A percentile compares a stretch with the other conserved stretches of the same genome.
phyloP scores from a whole-genome alignment of 495 filamentous ascomycete genomes.

The Aspergillus indologenus region DNA sequence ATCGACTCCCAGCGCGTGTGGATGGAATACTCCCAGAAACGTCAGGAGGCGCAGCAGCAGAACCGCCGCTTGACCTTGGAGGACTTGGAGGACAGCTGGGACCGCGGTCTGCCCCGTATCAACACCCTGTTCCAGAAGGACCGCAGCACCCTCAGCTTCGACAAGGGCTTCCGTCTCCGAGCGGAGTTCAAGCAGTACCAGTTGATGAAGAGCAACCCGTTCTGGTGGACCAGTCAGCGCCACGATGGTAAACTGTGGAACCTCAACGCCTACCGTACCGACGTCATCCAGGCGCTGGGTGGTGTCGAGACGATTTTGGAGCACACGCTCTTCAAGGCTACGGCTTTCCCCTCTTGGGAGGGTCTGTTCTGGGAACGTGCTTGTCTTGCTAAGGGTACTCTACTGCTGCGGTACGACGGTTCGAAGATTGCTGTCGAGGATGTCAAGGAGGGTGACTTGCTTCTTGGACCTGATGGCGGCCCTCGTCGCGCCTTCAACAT shows the following conservation, averaged over 20 bases:
- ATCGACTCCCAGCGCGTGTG: constrained; percentile 98
- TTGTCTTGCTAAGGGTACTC: constrained; percentile 43
- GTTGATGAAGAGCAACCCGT: constrained; percentile 98
- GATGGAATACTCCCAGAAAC: constrained; percentile 99
- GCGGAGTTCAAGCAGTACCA: constrained; percentile 99
- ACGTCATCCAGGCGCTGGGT: constrained; percentile 97
- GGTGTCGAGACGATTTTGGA: constrained; percentile 99
- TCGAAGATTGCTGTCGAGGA: constrained; percentile 43
- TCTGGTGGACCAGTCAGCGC: constrained; percentile 98
- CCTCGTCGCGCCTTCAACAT: constrained; percentile 49
- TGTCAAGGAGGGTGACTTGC: constrained; percentile 45
- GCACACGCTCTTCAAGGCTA: constrained; percentile 97
- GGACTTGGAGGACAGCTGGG: constrained; percentile 98
- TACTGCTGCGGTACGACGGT: constrained; percentile 38
- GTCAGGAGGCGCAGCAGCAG: constrained; percentile 94
- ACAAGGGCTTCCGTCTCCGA: constrained; percentile 95
- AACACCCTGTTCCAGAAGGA: constrained; percentile 99
- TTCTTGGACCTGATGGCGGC: constrained; percentile 46
- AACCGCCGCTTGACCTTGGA: constrained; percentile 93
- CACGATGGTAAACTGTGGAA: constrained; percentile 99
- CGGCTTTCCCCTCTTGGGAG: constrained; percentile 98
- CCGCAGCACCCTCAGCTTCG: constrained; percentile 93
- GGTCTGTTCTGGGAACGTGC: constrained; percentile 98
- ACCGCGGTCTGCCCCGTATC: constrained; percentile 95
- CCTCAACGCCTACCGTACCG: constrained; percentile 93